phyloP scores from a whole-genome alignment of 208 protist genomes.

The Porcisia deanei region DNA sequence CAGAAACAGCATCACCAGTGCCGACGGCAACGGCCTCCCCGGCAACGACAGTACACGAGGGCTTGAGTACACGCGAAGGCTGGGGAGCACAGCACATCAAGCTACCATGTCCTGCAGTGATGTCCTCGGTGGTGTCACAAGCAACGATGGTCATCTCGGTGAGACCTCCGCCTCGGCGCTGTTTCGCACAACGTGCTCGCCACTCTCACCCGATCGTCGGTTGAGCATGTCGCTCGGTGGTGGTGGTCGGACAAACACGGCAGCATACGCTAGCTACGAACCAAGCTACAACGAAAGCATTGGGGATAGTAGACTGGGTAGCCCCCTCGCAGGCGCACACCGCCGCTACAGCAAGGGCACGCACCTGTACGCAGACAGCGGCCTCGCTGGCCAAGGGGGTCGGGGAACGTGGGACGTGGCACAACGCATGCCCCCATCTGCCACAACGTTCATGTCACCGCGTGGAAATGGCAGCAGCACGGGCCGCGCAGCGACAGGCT shows the following conservation, averaged over 20 bases:
- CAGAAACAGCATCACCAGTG: conserved; percentile 1
- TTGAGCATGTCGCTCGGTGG: conserved; percentile 1
- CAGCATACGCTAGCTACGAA: background rate
- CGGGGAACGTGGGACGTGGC: background rate
- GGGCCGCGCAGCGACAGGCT: background rate
- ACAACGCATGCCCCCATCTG: background rate
- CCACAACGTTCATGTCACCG: background rate
- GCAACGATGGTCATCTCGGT: background rate
- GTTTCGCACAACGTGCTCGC: background rate
- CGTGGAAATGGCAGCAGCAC: background rate
- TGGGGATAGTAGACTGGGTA: background rate
- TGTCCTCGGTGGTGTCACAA: conserved; percentile 1
- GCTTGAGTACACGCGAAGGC: background rate
- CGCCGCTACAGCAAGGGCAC: background rate
- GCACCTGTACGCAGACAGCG: background rate
- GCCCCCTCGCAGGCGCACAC: conserved; percentile 1
- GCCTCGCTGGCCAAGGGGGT: background rate
- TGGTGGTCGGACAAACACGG: background rate
- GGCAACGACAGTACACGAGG: too few species aligned
- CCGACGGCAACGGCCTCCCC: background rate
- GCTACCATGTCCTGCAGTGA: background rate
- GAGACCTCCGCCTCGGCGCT: conserved; percentile 4
- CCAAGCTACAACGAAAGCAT: background rate
- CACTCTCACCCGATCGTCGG: background rate
- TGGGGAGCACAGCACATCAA: background rate